Percentiles rank a stretch among this genome's conserved stretches.
phyloP scores from a whole-genome alignment of 495 filamentous ascomycete species.

The Polyplosphaeria fusca region DNA sequence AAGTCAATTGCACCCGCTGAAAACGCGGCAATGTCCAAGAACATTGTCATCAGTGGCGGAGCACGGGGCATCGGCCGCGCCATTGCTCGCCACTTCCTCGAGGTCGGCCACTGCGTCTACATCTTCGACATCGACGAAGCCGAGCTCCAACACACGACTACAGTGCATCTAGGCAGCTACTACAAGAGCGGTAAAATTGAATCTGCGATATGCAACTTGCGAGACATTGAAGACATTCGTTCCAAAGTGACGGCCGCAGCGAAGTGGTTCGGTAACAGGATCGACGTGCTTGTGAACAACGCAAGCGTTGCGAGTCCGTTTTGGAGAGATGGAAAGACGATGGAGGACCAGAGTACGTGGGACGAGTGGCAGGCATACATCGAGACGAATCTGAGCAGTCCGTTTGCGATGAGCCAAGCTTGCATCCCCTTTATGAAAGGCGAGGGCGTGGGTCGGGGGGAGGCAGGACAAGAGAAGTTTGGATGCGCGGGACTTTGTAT shows the following conservation, averaged over 20 bases:
- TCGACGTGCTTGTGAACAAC: constrained; percentile 38
- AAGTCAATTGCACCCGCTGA: neutral
- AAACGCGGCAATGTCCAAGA: constrained; percentile 15
- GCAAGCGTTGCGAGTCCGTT: constrained; percentile 30
- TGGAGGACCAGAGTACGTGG: constrained; percentile 32
- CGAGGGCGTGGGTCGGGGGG: neutral
- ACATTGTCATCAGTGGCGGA: constrained; percentile 37
- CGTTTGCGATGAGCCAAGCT: constrained; percentile 42
- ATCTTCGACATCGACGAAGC: constrained; percentile 39
- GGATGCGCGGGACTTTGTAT: constrained; percentile 32
- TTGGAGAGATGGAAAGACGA: constrained; percentile 36
- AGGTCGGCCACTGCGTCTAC: constrained; percentile 36
- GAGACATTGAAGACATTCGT: constrained; percentile 34
- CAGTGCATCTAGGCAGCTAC: constrained; percentile 26
- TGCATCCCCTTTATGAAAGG: constrained; percentile 39
- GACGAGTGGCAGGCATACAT: constrained; percentile 40
- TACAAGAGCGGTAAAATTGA: constrained; percentile 10
- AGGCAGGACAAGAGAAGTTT: neutral
- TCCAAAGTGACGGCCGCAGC: constrained; percentile 27
- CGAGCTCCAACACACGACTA: constrained; percentile 36
- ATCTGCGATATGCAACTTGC: constrained; percentile 36
- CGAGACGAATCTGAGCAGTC: constrained; percentile 40
- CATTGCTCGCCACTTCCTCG: constrained; percentile 31
- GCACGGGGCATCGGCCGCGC: constrained; percentile 39
- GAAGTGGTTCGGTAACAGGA: constrained; percentile 34